A percentile compares a stretch with the other conserved stretches of the same genome.
Conservation (phyloP, 2,329 filamentous ascomycete genomes). For the Nigrograna mackinnonii region DNA sequence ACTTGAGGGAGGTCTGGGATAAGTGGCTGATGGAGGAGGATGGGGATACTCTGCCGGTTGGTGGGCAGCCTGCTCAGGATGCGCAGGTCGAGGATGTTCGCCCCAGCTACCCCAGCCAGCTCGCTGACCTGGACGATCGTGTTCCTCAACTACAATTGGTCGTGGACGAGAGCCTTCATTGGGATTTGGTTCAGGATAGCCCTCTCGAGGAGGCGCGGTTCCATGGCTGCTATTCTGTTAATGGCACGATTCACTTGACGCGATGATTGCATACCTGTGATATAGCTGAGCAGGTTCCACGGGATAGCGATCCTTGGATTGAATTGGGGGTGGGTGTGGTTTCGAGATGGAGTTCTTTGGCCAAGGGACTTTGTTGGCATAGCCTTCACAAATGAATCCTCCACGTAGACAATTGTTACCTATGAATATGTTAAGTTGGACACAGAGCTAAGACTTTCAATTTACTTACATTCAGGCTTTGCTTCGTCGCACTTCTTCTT, state of each 20-base stretch:
- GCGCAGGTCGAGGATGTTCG: slow-evolving; percentile 24
- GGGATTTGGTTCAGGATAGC: slow-evolving; percentile 34
- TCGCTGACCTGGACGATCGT: slow-evolving; percentile 36
- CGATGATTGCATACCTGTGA: slow-evolving; percentile 25
- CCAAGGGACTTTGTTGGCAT: slow-evolving; percentile 78
- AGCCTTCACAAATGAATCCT: slow-evolving; percentile 89
- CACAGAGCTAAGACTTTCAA: neutral
- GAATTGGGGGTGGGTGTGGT: slow-evolving; percentile 63
- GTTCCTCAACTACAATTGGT: slow-evolving; percentile 50
- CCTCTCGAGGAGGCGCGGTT: slow-evolving; percentile 32
- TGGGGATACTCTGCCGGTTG: slow-evolving; percentile 24
- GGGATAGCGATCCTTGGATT: slow-evolving; percentile 71
- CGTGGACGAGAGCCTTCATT: slow-evolving; percentile 50
- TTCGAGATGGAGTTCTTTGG: slow-evolving; percentile 71
- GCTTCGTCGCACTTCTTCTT: slow-evolving; percentile 99
- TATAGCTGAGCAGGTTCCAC: slow-evolving; percentile 28
- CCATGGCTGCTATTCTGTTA: slow-evolving; percentile 12
- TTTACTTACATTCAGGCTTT: slow-evolving; percentile 84
- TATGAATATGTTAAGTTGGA: slow-evolving; percentile 39
- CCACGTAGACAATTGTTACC: slow-evolving; percentile 84
- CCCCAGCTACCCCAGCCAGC: slow-evolving; percentile 26
- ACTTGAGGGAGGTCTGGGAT: slow-evolving; percentile 23
- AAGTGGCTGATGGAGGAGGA: slow-evolving; percentile 12
- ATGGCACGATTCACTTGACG: neutral
- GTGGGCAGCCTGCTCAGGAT: slow-evolving; percentile 21